Evolutionary conservation across 169 alveolate genomes (phyloP).

Genomic region (Plasmodium ovale): DNA sequence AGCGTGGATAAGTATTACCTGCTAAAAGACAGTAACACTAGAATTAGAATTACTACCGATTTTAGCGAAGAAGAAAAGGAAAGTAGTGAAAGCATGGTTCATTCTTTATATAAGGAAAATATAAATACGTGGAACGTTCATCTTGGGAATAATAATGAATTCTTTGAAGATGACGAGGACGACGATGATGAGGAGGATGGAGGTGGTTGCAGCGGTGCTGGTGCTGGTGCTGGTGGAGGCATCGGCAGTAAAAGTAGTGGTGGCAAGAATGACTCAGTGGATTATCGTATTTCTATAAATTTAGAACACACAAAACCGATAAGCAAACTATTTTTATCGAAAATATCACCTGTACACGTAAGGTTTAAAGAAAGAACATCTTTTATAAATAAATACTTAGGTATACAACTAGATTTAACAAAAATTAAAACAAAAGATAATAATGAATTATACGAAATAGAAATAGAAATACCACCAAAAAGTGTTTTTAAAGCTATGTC

Average conservation of each 20-base stretch:
- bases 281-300: constrained; percentile 67
- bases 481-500: constrained; percentile 70
- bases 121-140: constrained; percentile 64
- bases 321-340: constrained; percentile 58
- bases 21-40: constrained; percentile 6
- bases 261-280: constrained; percentile 28
- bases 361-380: constrained; percentile 61
- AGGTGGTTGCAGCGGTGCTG: background rate
- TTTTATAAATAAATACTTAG: constrained; percentile 54
- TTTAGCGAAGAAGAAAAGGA: constrained; percentile 11
- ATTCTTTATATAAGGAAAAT: constrained; percentile 57
- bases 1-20: constrained; percentile 64
- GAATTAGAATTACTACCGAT: constrained; percentile 52
- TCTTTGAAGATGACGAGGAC: constrained; percentile 63
- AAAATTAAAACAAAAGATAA: constrained; percentile 40
- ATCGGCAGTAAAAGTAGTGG: background rate
- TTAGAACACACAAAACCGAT: constrained; percentile 52
- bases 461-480: constrained; percentile 71
- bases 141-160: constrained; percentile 55
- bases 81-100: constrained; percentile 21
- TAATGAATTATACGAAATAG: constrained; percentile 54
- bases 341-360: constrained; percentile 63
- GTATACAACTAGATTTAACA: constrained; percentile 64
- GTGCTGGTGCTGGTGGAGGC: too few species aligned
- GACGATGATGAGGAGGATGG: constrained; percentile 14